Base-by-base conservation (phyloP, 768 basidiomycete genomes). In the Trametes gibbosa region DNA sequence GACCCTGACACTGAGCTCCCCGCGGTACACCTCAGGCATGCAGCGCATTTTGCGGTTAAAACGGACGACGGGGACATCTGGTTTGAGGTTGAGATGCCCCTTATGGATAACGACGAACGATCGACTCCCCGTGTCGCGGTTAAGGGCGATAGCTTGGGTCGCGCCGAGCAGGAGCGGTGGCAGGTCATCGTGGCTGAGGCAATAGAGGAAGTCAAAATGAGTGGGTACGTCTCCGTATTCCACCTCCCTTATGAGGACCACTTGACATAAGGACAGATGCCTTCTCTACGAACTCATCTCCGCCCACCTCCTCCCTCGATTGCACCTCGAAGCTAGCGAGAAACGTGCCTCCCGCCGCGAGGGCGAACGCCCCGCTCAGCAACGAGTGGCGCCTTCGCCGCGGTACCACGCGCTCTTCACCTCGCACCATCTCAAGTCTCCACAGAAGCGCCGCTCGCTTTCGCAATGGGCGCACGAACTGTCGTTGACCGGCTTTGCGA, bases 391-490 rank as follows among this genome's bases (percentile, higher is more conserved):
- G 23, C 32, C 56, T 37, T 34, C 21, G 63, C 66, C 16, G 45
- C 53, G 52, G 3, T 84, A 79, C 59, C 89, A 90, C 65, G 81
- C 81, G 21, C 78, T 90, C 1, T 77, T 90, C 51, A 86, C 84
- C 1, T 90, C 90, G 0, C 89, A 92, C 71, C 87, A 88, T 69
- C 80, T 88, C 54, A 72, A 84, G 40, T 85, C 90, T 51, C 76
- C 84, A 23, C 76, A 79, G 65, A 87, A 89, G 72, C 77, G 87
- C 53, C 78, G 82, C 35, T 76, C 80, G 59, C 73, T 85, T 29
- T 78, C 81, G 59, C 72, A 76, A 35, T 85, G 86, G 81, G 78
- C 84, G 1, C 75, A 78, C 14, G 75, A 80, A 7, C 78, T 89
- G 40, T 71, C 71, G 3, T 64, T 90, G 13, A 63, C 73, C 1